Evolutionary conservation across 805 yeast species (phyloP).

Genomic region (Brettanomyces anomalus): DNA sequence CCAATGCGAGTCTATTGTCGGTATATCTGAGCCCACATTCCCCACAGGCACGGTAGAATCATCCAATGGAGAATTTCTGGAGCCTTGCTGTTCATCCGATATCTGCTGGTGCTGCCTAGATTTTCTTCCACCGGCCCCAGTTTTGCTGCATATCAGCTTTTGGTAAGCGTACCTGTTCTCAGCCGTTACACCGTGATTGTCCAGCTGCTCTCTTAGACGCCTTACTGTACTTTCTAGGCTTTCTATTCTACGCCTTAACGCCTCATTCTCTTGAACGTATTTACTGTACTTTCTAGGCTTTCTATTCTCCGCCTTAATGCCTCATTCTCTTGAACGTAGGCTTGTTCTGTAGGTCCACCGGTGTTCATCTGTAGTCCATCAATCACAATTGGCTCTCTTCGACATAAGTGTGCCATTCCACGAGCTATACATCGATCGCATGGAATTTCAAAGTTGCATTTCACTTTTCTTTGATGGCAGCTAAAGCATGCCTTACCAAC

Average conservation of each 20-base stretch:
- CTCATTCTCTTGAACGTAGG: constrained; percentile 21
- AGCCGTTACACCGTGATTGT: neutral
- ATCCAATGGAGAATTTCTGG: too few relatives aligned
- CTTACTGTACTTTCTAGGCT: constrained; percentile 16
- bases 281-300: constrained; percentile 18
- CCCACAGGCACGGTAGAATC: neutral
- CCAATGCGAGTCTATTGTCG: constrained; percentile 11
- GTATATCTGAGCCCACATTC: neutral
- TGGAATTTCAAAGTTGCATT: constrained; percentile 39
- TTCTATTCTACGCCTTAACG: constrained; percentile 17
- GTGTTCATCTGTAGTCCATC: constrained; percentile 24
- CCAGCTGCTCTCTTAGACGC: constrained; percentile 1
- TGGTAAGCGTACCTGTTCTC: too few relatives aligned
- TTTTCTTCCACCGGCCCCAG: too few relatives aligned
- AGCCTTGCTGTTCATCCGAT: too few relatives aligned
- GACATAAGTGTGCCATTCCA: constrained; percentile 23
- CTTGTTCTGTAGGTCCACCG: constrained; percentile 15
- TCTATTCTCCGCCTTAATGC: constrained; percentile 18
- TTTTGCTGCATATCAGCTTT: too few relatives aligned
- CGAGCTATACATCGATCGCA: constrained; percentile 34
- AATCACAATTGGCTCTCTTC: constrained; percentile 26
- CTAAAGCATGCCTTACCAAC: constrained; percentile 35
- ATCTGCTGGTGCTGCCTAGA: too few relatives aligned
- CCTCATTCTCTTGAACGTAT: constrained; percentile 22
- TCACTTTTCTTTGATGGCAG: constrained; percentile 39